Conservation (phyloP, 768 basidiomycete species). For the Serendipita indica region DNA sequence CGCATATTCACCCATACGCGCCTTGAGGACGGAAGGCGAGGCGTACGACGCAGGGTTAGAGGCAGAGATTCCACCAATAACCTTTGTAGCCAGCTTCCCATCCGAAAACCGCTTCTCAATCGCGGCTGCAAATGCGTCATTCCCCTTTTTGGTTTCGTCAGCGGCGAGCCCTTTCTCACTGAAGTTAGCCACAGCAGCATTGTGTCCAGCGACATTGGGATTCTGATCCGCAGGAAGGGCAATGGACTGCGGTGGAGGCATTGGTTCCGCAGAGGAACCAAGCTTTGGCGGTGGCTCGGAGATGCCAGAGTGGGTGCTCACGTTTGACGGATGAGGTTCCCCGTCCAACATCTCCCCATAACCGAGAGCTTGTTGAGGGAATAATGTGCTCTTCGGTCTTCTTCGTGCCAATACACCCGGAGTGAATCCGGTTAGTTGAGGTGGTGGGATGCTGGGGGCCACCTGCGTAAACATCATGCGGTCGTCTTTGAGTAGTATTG, state of each 20-base stretch:
- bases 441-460: constrained; percentile 22
- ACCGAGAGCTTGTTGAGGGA: no score
- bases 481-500: constrained; percentile 34
- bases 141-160: neutral
- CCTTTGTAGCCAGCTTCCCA: neutral
- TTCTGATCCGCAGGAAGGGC: neutral
- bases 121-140: neutral
- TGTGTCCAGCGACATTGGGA: neutral
- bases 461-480: constrained; percentile 13
- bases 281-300: neutral
- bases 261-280: neutral
- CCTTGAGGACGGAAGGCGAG: neutral
- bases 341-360: no score
- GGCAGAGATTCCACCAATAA: neutral
- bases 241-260: neutral
- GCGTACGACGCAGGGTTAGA: neutral
- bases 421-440: no score
- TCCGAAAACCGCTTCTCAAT: neutral
- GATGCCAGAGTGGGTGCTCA: neutral
- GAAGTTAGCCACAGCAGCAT: neutral
- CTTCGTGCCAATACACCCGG: neutral
- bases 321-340: neutral
- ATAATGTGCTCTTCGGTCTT: neutral
- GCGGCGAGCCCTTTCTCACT: neutral
- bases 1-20: neutral